These are phyloP conservation scores for Adansonia grandidieri DNA, from an alignment of 441 rosid genomes.

Conservation along the genomic window DNA sequence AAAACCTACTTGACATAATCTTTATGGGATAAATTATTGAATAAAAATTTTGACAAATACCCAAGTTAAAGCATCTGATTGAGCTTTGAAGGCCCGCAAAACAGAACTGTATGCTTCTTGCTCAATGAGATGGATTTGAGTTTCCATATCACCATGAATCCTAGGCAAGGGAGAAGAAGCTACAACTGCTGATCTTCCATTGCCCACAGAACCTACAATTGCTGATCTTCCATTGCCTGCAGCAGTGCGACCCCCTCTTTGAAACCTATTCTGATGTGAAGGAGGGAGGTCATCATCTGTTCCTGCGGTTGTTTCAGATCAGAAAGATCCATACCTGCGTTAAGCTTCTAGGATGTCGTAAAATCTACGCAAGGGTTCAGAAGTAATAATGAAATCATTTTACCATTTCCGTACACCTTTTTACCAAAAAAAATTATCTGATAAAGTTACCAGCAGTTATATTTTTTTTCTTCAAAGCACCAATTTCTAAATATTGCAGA, in stretches of 20 bases:
- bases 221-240: conserved; percentile 81
- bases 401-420: background rate
- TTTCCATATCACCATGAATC: conserved; percentile 89
- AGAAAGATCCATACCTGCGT: conserved; percentile 24
- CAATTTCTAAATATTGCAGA: background rate
- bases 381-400: background rate
- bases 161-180: conserved; percentile 54
- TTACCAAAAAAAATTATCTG: background rate
- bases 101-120: conserved; percentile 93
- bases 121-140: conserved; percentile 91
- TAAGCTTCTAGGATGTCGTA: background rate
- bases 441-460: background rate
- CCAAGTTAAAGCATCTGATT: conserved; percentile 97
- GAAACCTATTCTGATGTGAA: conserved; percentile 87
- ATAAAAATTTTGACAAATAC: conserved; percentile 43
- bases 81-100: conserved; percentile 97
- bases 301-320: conserved; percentile 54
- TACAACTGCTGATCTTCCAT: background rate
- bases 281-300: conserved; percentile 99
- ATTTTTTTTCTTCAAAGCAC: background rate
- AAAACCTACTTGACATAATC: conserved; percentile 9
- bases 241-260: conserved; percentile 67
- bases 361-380: background rate
- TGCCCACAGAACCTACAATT: conserved; percentile 48
- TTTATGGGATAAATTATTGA: conserved; percentile 12